A percentile compares a stretch with the other conserved stretches of the same genome.
phyloP scores from a whole-genome alignment of 1,139 yeast species.

The Candida gigantensis region DNA sequence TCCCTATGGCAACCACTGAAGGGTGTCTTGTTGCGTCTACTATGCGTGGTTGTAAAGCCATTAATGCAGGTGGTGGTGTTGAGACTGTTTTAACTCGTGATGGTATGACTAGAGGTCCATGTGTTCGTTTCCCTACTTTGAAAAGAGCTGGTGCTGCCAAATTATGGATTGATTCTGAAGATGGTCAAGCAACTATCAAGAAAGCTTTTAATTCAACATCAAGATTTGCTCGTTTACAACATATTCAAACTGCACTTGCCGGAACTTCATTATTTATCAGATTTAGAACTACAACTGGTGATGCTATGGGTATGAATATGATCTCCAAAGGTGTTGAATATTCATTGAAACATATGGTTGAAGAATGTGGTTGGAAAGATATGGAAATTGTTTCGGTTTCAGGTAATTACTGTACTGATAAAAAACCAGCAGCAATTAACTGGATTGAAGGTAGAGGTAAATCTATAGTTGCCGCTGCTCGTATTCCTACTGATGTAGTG shows the following conservation, averaged over 20 bases:
- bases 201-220: slow-evolving; percentile 96
- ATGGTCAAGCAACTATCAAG: slow-evolving; percentile 79
- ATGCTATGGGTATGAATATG: slow-evolving; percentile 99
- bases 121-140: slow-evolving; percentile 83
- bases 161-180: slow-evolving; percentile 93
- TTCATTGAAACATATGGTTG: slow-evolving; percentile 80
- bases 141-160: slow-evolving; percentile 93
- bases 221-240: slow-evolving; percentile 92
- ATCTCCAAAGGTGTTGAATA: slow-evolving; percentile 96
- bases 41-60: slow-evolving; percentile 98
- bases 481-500: slow-evolving; percentile 81
- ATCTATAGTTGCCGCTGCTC: slow-evolving; percentile 96
- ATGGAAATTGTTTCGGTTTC: slow-evolving; percentile 92
- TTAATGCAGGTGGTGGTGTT: slow-evolving; percentile 96
- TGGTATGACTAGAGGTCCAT: slow-evolving; percentile 99
- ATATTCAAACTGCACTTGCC: slow-evolving; percentile 91
- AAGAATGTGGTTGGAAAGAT: slow-evolving; percentile 89
- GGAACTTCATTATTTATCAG: slow-evolving; percentile 87
- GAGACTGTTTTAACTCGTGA: slow-evolving; percentile 89
- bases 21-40: slow-evolving; percentile 98
- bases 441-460: slow-evolving; percentile 99
- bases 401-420: slow-evolving; percentile 97
- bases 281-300: slow-evolving; percentile 97
- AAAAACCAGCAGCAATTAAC: slow-evolving; percentile 96
- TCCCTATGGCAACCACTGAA: slow-evolving; percentile 99